Evolutionary conservation across 495 filamentous ascomycete genomes (phyloP), one percentile per base, ranked within the genome.

Genomic region (Penicillium pulvis): DNA sequence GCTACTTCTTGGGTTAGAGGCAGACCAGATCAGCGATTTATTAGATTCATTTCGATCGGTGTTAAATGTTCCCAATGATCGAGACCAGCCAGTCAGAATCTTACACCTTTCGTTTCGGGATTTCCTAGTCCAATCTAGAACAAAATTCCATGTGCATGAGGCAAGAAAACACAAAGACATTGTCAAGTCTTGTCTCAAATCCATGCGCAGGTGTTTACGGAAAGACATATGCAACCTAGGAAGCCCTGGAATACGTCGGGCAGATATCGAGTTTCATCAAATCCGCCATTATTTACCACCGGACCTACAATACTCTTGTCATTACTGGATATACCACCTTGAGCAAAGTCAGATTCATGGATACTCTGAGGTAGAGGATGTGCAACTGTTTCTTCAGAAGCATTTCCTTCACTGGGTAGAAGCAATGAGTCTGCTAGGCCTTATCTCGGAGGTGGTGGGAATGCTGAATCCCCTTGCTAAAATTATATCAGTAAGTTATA

Each of bases 341-440:
- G 17, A 71, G 50, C 35, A 77, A 23, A 23, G 20, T 23, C 2
- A 23, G 20, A 53, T 69, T 64, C 42, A 58, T 62, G 26, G 12
- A 51, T 20, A 7, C 11, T 16, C 35, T 3, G 4, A 39, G 35
- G 4, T 4, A 12, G 35, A 39, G 8, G 35, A 39, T 31, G 30
- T 31, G 6, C 9, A 31, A 7, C 30, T 7, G 9, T 81, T 81
- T 51, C 62, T 81, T 17, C 46, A 61, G 20, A 3, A 66, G 54
- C 70, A 82, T 62, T 72, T 83, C 41, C 67, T 84, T 16, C 69
- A 74, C 59, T 81, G 71, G 78, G 26, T 81, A 17, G 75, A 82
- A 68, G 75, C 68, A 41, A 59, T 80, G 52, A 65, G 68, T 54
- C 61, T 81, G 24, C n/a, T 80, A 20, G 71, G 71, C 3, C 33